Evolutionary conservation across 2,329 filamentous ascomycete genomes (phyloP), one percentile per base, ranked within the genome.

Genomic region (Fusarium humuli): DNA sequence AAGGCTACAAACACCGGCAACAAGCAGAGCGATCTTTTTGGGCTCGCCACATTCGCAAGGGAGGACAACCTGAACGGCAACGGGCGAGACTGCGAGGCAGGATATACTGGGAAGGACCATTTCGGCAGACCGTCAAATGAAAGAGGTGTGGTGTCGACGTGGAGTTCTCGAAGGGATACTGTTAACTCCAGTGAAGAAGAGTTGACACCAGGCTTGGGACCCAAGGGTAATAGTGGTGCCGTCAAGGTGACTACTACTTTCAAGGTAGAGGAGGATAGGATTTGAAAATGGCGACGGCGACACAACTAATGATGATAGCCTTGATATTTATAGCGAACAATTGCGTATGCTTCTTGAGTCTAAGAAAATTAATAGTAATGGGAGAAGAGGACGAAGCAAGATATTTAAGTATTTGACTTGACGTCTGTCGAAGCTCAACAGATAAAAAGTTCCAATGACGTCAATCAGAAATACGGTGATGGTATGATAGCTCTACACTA

Each of bases 41-140:
- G 74, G 46, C 75, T 77, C 46, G 70, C 74, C 22, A 77, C 76
- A 42, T 77, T 77, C 65, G 60, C 73, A 66, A 41, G 70, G 41
- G 63, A 74, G 44, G 73, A 75, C 41, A 67, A 76, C 37, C 45
- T 63, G 52, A 20, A 71, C 45, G 44, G 66, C 64, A n/a, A 69
- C 70, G 48, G 68, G 63, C 46, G 65, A 62, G 61, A 67, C 57
- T 41, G 68, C 58, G 58, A 73, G 52, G 58, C 60, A 71, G 55
- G 61, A 57, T 61, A 73, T 53, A 49, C 60, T 61, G 56, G 70
- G 64, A 48, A 65, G 57, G 20, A 61, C 65, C 65, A 71, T 70
- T 67, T 63, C 1, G 37, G 61, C 3, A 52, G 67, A 11, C 46
- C 55, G 46, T 65, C 65, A 23, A 59, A 42, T 9, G 70, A 73